Evolutionary conservation across 2,329 filamentous ascomycete genomes (phyloP).

Genomic region (Fusarium albidum): DNA sequence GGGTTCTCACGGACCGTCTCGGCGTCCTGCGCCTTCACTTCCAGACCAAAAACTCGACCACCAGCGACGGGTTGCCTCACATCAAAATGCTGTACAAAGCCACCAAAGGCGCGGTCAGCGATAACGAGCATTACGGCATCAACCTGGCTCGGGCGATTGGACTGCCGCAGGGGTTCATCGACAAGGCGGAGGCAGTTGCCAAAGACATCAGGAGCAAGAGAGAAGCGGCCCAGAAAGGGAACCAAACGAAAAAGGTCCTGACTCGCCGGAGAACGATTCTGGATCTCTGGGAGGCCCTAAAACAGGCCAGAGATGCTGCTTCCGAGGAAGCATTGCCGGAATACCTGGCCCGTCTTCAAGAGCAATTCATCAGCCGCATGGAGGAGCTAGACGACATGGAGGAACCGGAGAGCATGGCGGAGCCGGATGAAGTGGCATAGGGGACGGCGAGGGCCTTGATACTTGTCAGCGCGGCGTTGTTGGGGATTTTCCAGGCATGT

Average conservation of each 20-base stretch:
- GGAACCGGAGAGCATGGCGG: too few species aligned
- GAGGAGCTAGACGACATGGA: constrained; percentile 64
- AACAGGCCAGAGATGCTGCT: constrained; percentile 70
- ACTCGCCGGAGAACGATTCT: constrained; percentile 78
- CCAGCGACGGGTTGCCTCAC: constrained; percentile 59
- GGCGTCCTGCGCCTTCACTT: constrained; percentile 88
- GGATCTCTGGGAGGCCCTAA: constrained; percentile 74
- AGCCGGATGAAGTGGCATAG: constrained; percentile 57
- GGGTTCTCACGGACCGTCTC: constrained; percentile 75
- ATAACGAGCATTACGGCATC: constrained; percentile 81
- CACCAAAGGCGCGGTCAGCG: constrained; percentile 72
- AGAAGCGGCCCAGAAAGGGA: constrained; percentile 65
- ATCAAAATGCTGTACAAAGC: constrained; percentile 93
- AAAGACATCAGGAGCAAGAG: constrained; percentile 65
- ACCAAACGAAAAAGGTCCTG: constrained; percentile 64
- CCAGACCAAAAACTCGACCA: constrained; percentile 68
- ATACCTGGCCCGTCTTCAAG: constrained; percentile 58
- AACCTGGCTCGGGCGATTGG: constrained; percentile 78
- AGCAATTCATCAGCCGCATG: constrained; percentile 79
- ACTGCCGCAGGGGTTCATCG: constrained; percentile 72
- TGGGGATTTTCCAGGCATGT: not conserved
- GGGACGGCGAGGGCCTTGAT: not conserved
- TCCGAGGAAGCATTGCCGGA: constrained; percentile 66
- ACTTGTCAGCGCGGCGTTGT: not conserved
- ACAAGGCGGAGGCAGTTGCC: constrained; percentile 73